Conservation (phyloP, 1,139 yeast species). For the Waltiozyma sp. region DNA sequence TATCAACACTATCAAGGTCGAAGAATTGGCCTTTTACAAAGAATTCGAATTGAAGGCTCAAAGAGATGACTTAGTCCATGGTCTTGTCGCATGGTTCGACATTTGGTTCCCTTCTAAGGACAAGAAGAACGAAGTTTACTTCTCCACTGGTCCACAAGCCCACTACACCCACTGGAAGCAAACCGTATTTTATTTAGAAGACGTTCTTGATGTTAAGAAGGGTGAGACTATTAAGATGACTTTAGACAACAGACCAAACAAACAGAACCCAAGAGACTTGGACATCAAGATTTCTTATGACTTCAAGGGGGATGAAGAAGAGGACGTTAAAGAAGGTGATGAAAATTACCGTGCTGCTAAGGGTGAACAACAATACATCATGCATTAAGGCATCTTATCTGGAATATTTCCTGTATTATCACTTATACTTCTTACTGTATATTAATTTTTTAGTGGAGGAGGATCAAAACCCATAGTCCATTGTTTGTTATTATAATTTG, state of each 20-base stretch:
- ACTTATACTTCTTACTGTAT: neutral
- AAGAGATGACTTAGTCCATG: slow-evolving; percentile 77
- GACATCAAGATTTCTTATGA: slow-evolving; percentile 55
- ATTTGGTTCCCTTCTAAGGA: slow-evolving; percentile 57
- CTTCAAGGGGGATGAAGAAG: slow-evolving; percentile 30
- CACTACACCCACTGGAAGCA: slow-evolving; percentile 95
- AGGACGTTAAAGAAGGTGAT: slow-evolving; percentile 24
- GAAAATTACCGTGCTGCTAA: slow-evolving; percentile 22
- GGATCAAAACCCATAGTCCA: neutral
- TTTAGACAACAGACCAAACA: slow-evolving; percentile 69
- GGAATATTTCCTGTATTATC: neutral
- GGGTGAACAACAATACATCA: slow-evolving; percentile 53
- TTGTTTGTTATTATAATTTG: neutral
- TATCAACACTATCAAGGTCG: slow-evolving; percentile 77
- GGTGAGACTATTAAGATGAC: slow-evolving; percentile 70
- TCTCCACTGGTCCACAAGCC: slow-evolving; percentile 76
- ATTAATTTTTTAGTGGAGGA: neutral
- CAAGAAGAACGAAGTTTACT: slow-evolving; percentile 48
- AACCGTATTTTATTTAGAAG: slow-evolving; percentile 83
- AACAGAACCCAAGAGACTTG: slow-evolving; percentile 70
- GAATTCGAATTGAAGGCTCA: slow-evolving; percentile 61
- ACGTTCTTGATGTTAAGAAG: slow-evolving; percentile 64
- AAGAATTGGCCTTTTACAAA: slow-evolving; percentile 65
- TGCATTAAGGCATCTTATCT: slow-evolving; percentile 34
- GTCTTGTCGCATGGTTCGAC: slow-evolving; percentile 90